Conservation (phyloP, 495 filamentous ascomycete species). For the Penicillium silybi region DNA sequence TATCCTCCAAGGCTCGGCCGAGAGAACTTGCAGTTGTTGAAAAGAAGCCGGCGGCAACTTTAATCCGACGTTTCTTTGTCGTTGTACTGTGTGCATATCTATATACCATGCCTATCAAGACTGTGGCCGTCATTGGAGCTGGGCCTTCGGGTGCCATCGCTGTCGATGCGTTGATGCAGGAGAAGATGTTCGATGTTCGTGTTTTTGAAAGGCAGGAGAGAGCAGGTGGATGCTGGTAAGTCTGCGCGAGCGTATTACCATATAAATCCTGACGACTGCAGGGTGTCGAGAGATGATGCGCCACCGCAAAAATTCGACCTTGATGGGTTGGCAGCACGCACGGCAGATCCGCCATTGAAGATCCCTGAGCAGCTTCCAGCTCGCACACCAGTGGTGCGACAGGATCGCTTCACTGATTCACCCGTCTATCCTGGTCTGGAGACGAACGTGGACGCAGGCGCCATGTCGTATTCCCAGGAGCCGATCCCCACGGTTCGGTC, state of each 20-base stretch:
- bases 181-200: slow-evolving; percentile 52
- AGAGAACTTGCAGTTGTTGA: slow-evolving; percentile 3
- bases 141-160: slow-evolving; percentile 58
- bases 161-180: slow-evolving; percentile 53
- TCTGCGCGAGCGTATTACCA: background rate
- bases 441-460: slow-evolving; percentile 37
- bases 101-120: slow-evolving; percentile 34
- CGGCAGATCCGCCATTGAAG: slow-evolving; percentile 44
- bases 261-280: slow-evolving; percentile 11
- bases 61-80: background rate
- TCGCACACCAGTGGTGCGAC: slow-evolving; percentile 34
- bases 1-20: slow-evolving; percentile 13
- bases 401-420: slow-evolving; percentile 48
- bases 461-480: slow-evolving; percentile 41
- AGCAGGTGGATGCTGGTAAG: slow-evolving; percentile 57
- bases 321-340: slow-evolving; percentile 38
- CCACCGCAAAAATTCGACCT: slow-evolving; percentile 34
- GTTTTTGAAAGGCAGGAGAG: slow-evolving; percentile 58
- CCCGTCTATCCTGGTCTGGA: slow-evolving; percentile 37
- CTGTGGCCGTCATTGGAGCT: slow-evolving; percentile 56
- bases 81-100: background rate
- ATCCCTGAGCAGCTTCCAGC: slow-evolving; percentile 46
- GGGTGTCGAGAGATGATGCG: slow-evolving; percentile 41
- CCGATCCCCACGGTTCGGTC: slow-evolving; percentile 31
- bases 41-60: background rate